Evolutionary conservation across 345 rosid species (phyloP).

Genomic region (Arabidopsis suecica): DNA sequence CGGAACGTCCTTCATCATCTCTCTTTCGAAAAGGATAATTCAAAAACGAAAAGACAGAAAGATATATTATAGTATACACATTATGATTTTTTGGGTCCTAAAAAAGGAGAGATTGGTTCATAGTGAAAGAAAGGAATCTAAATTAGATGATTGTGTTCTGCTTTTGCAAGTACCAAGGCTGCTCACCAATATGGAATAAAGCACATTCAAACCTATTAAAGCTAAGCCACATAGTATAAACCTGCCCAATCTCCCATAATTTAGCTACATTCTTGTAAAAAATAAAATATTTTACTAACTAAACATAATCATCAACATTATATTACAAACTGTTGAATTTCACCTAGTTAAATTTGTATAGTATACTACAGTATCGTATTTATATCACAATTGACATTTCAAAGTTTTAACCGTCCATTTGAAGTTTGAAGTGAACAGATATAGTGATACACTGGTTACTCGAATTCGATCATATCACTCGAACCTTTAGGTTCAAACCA

Average conservation of each 20-base stretch:
- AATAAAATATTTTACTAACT: neutral
- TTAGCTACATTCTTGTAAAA: slow-evolving; percentile 4
- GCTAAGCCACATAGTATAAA: slow-evolving; percentile 34
- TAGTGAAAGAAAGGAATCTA: slow-evolving; percentile 72
- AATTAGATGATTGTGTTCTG: slow-evolving; percentile 49
- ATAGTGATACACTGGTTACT: neutral
- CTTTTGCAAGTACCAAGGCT: slow-evolving; percentile 75
- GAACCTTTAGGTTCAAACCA: neutral
- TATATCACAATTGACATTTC: neutral
- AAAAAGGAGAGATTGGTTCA: slow-evolving; percentile 47
- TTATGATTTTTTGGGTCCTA: slow-evolving; percentile 5
- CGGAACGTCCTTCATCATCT: slow-evolving; percentile 6
- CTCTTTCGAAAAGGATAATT: slow-evolving; percentile 1
- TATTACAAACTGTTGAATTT: neutral
- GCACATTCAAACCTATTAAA: slow-evolving; percentile 63
- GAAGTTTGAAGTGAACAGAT: neutral
- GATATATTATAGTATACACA: slow-evolving; percentile 5
- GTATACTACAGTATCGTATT: neutral
- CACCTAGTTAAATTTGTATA: neutral
- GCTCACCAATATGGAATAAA: slow-evolving; percentile 68
- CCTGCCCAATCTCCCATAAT: slow-evolving; percentile 24
- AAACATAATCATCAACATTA: slow-evolving; percentile 18
- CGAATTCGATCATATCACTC: neutral
- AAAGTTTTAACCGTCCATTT: neutral
- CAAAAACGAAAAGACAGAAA: slow-evolving; percentile 16